Evolutionary conservation across 192 early-diverging fungal species (phyloP), one percentile per base, ranked within the genome.

Genomic region (Neocallimastix lanati): DNA sequence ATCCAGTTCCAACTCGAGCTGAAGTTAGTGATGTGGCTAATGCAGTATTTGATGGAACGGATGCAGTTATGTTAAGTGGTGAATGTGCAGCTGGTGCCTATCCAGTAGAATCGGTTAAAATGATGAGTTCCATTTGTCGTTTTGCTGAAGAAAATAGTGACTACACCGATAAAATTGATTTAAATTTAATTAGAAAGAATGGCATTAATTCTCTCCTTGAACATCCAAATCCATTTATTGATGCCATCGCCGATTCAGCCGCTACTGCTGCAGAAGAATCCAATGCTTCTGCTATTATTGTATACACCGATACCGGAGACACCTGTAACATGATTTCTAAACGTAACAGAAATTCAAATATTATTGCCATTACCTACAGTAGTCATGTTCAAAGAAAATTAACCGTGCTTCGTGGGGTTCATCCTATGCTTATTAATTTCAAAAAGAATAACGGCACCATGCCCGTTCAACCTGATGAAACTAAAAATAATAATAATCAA

Each of bases 1-100:
- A 97, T 88, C 97, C 97, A 78, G 92, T 95, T 76, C 97, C 97
- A 28, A 99, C 97, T 37, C 93, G 97, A 84, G 97, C 97, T 81
- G 97, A n/a, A n/a, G n/a, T n/a, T n/a, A n/a, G n/a, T n/a, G n/a
- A n/a, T n/a, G n/a, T n/a, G n/a, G n/a, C n/a, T n/a, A n/a, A n/a
- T n/a, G n/a, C n/a, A n/a, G n/a, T n/a, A n/a, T n/a, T n/a, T n/a
- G n/a, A n/a, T n/a, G n/a, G n/a, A n/a, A n/a, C n/a, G n/a, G n/a
- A n/a, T n/a, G n/a, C n/a, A n/a, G n/a, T n/a, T n/a, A n/a, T n/a
- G n/a, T n/a, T n/a, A n/a, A n/a, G n/a, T n/a, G n/a, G n/a, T n/a
- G n/a, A n/a, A n/a, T n/a, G n/a, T n/a, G n/a, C n/a, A n/a, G n/a
- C n/a, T n/a, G n/a, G n/a, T n/a, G n/a, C n/a, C n/a, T n/a, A n/a